Evolutionary conservation across 1,284 basidiomycete genomes (phyloP).

Genomic region (Somion occarium): DNA sequence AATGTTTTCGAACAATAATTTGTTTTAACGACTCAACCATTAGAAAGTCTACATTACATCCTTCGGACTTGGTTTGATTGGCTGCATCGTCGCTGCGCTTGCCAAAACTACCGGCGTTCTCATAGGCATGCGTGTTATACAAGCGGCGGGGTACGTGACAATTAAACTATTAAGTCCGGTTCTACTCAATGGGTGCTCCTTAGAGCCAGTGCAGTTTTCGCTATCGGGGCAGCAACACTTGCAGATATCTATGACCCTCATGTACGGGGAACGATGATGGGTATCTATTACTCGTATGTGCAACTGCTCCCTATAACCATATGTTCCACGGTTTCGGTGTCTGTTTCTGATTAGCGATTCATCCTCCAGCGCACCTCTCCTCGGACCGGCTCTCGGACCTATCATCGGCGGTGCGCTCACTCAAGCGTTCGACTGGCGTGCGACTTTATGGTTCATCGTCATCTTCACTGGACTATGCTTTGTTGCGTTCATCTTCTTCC

Average conservation of each 20-base stretch:
- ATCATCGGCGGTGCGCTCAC: slow-evolving; percentile 70
- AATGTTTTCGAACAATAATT: no score
- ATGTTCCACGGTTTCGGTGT: neutral
- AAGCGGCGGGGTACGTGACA: slow-evolving; percentile 54
- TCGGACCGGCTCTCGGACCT: slow-evolving; percentile 65
- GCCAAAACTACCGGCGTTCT: slow-evolving; percentile 65
- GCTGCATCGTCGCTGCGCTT: slow-evolving; percentile 60
- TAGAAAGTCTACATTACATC: slow-evolving; percentile 68
- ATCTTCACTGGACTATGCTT: slow-evolving; percentile 56
- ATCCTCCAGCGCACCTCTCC: slow-evolving; percentile 26
- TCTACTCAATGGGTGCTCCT: slow-evolving; percentile 9
- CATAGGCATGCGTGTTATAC: slow-evolving; percentile 69
- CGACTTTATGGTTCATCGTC: slow-evolving; percentile 78
- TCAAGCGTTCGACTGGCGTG: slow-evolving; percentile 69
- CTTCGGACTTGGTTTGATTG: slow-evolving; percentile 54
- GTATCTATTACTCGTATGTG: slow-evolving; percentile 54
- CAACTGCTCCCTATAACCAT: neutral
- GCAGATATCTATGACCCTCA: slow-evolving; percentile 79
- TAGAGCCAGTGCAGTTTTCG: slow-evolving; percentile 73
- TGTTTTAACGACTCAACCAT: neutral
- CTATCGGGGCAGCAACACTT: slow-evolving; percentile 78
- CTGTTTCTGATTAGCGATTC: no score
- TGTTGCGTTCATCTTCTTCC: slow-evolving; percentile 64
- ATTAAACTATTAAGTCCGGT: neutral
- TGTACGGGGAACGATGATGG: slow-evolving; percentile 79